Base-by-base conservation (phyloP, 495 filamentous ascomycete genomes). In the Penicillium verhagenii region DNA sequence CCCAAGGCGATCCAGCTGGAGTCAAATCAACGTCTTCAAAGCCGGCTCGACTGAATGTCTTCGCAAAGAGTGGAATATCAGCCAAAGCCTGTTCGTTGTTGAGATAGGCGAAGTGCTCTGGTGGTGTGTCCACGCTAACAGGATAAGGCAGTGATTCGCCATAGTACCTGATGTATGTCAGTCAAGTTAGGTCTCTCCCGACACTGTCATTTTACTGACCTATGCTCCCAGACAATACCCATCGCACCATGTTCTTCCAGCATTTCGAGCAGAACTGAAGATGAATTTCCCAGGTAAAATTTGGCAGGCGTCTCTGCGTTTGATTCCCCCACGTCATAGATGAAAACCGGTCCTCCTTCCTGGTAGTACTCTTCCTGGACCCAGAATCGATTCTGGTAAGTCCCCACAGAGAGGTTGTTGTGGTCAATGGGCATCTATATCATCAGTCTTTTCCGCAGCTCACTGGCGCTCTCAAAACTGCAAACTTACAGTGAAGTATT, bases 161-260 rank as follows among this genome's bases (percentile, higher is more conserved):
- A 50, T 82, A 81, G 50, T 80, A 80, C 40, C 77, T 80, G 38
- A 14, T 26, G 16, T n/a, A 35, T 19, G n/a, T 31, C 20, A 20
- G 16, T 31, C 5, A 13, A 47, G 26, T 11, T 4, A 20, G 7
- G 14, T 35, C 5, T 23, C 23, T 1, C 16, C 33, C 14, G 6
- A 33, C 16, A 3, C n/a, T n/a, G 9, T 3, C 18, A 24, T n/a
- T 24, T n/a, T 6, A 63, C 70, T 45, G 28, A 84, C 74, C 82
- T 65, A 55, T 85, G 82, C 58, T 85, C 82, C 82, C 82, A 85
- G 1, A 78, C 64, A 29, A 85, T 80, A 1, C 80, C 82, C 28
- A 85, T 69, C 0, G 72, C 82, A 11, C 70, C 64, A 46, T 81
- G 78, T 26, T 79, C 69, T 37, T 73, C 50, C 19, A 84, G 61